phyloP scores from a whole-genome alignment of 371 early-diverging fungal genomes.

The Capniomyces stellatus region DNA sequence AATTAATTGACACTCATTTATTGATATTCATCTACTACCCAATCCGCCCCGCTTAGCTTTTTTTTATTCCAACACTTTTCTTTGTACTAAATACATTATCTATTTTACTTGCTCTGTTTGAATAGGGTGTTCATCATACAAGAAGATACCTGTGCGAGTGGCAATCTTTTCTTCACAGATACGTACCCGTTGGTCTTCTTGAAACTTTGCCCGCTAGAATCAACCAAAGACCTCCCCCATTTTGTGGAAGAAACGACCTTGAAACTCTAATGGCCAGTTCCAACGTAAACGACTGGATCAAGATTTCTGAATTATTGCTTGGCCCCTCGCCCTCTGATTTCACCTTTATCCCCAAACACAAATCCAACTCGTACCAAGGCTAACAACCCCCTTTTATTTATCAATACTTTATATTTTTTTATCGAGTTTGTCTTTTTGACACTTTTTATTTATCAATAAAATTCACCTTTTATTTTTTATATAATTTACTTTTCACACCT shows the following conservation, averaged over 20 bases:
- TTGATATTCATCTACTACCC: too few species aligned
- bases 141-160: constrained; percentile 84
- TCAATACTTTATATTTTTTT: too few species aligned
- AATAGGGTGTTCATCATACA: constrained; percentile 59
- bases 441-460: too few species aligned
- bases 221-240: constrained; percentile 80
- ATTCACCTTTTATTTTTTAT: too few species aligned
- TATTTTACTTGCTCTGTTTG: too few species aligned
- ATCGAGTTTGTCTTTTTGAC: too few species aligned
- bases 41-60: too few species aligned
- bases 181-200: constrained; percentile 80
- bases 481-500: too few species aligned
- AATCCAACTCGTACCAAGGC: constrained; percentile 62
- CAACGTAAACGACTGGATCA: constrained; percentile 75
- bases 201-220: constrained; percentile 79
- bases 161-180: constrained; percentile 67
- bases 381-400: too few species aligned
- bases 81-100: too few species aligned
- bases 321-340: constrained; percentile 78
- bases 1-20: not conserved
- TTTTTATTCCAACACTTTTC: too few species aligned
- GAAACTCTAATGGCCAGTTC: constrained; percentile 87
- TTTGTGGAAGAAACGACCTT: constrained; percentile 70
- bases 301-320: constrained; percentile 56
- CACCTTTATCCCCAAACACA: constrained; percentile 82